A percentile compares a stretch with the other conserved stretches of the same genome.
Evolutionary conservation across 345 rosid genomes (phyloP).

Genomic region (Garcia nutans): DNA sequence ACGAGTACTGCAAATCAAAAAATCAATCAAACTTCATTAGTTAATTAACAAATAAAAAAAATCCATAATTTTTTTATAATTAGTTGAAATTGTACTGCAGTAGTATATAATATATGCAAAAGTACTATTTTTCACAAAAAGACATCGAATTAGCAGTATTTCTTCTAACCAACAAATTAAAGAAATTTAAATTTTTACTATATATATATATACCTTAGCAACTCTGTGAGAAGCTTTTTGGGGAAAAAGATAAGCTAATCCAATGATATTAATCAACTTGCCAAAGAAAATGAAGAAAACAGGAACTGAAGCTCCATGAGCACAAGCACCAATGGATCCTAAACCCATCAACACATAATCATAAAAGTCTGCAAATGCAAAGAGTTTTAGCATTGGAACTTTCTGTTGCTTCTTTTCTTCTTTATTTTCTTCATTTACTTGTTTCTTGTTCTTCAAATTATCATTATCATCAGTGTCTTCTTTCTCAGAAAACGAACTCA

Average conservation of each 20-base stretch:
- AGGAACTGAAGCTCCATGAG: conserved; percentile 94
- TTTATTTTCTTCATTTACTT: conserved; percentile 5
- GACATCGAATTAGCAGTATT: too few species aligned
- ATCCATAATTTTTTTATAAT: too few species aligned
- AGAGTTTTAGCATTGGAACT: conserved; percentile 65
- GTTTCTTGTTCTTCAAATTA: conserved; percentile 11
- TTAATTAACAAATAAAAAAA: neutral
- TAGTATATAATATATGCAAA: neutral
- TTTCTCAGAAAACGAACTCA: conserved; percentile 9
- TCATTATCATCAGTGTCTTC: neutral
- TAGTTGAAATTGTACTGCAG: too few species aligned
- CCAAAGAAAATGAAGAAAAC: conserved; percentile 93
- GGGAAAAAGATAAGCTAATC: conserved; percentile 78
- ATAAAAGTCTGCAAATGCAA: conserved; percentile 78
- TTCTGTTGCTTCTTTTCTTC: conserved; percentile 21
- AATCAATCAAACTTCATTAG: neutral
- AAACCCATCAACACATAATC: conserved; percentile 71
- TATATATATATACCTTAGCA: conserved; percentile 56
- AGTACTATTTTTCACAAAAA: too few species aligned
- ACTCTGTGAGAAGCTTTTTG: conserved; percentile 77
- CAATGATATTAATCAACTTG: conserved; percentile 67
- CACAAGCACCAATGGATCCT: conserved; percentile 85
- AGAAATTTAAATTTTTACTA: too few species aligned
- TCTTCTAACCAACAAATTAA: too few species aligned
- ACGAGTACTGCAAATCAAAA: conserved; percentile 69